Evolutionary conservation across 2,329 filamentous ascomycete genomes (phyloP).

Genomic region (Talaromyces funiculosus): DNA sequence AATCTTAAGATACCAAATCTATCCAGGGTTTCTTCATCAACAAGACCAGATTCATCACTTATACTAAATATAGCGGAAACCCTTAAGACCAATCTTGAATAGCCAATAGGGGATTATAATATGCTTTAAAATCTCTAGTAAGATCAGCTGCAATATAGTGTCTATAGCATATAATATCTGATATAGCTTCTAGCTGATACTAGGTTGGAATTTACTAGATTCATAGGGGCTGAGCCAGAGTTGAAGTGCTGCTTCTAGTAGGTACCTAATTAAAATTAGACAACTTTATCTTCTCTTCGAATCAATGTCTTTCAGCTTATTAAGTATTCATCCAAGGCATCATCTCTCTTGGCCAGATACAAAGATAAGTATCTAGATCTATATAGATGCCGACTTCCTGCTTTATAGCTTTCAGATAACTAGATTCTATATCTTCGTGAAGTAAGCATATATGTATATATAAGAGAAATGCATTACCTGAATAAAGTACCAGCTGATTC

Average conservation of each 20-base stretch:
- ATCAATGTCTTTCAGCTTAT: not conserved
- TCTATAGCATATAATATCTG: not conserved
- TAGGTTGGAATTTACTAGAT: not conserved
- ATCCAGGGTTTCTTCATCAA: not conserved
- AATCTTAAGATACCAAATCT: not conserved
- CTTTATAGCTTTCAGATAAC: not conserved
- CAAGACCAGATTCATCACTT: not conserved
- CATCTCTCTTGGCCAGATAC: not conserved
- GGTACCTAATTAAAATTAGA: not conserved
- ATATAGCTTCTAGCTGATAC: not conserved
- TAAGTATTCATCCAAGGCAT: not conserved
- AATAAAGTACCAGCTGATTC: not conserved
- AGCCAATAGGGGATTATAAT: not conserved
- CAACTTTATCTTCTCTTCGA: not conserved
- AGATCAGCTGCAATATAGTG: not conserved
- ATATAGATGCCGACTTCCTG: not conserved
- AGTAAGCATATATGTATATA: not conserved
- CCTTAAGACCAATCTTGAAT: not conserved
- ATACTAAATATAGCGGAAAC: not conserved
- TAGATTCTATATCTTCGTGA: not conserved
- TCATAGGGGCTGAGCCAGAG: not conserved
- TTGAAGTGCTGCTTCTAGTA: not conserved
- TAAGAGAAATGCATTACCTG: not conserved
- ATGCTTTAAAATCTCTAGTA: not conserved
- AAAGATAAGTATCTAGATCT: not conserved